Evolutionary conservation across 106 monocot species (phyloP).

Genomic region (Dendrobium huoshanense): DNA sequence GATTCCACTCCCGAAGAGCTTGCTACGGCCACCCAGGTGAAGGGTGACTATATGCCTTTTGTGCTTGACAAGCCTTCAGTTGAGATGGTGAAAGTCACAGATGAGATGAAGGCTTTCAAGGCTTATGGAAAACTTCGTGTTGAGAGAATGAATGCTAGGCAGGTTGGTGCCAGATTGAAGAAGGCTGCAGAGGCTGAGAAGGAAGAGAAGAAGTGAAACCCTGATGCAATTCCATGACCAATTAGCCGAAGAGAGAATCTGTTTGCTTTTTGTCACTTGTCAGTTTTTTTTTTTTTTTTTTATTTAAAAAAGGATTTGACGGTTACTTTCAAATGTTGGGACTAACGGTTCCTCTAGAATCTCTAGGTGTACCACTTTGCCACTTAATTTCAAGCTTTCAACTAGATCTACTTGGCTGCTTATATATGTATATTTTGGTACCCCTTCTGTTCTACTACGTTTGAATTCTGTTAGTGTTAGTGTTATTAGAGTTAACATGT

Average conservation of each 20-base stretch:
- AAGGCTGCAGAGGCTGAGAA: constrained; percentile 72
- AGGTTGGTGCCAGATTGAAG: constrained; percentile 58
- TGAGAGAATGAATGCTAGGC: constrained; percentile 54
- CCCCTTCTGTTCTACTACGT: too few species aligned
- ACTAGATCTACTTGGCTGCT: not conserved
- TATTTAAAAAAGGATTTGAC: too few species aligned
- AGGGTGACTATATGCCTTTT: constrained; percentile 29
- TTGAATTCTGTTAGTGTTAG: too few species aligned
- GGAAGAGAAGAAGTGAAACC: constrained; percentile 56
- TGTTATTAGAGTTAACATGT: too few species aligned
- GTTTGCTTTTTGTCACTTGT: not conserved
- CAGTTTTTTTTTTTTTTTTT: not conserved
- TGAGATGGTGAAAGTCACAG: constrained; percentile 38
- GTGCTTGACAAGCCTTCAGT: constrained; percentile 23
- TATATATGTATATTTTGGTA: too few species aligned
- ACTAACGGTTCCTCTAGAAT: not conserved
- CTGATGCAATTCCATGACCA: not conserved
- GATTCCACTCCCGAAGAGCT: constrained; percentile 35
- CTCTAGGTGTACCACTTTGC: not conserved
- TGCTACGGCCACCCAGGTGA: constrained; percentile 30
- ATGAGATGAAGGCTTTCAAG: constrained; percentile 64
- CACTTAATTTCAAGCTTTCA: not conserved
- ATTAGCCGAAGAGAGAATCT: not conserved
- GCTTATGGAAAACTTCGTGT: constrained; percentile 58
- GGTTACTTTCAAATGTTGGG: not conserved